Evolutionary conservation across 2,329 filamentous ascomycete genomes (phyloP).

Genomic region (Ophiosphaerella narmari): DNA sequence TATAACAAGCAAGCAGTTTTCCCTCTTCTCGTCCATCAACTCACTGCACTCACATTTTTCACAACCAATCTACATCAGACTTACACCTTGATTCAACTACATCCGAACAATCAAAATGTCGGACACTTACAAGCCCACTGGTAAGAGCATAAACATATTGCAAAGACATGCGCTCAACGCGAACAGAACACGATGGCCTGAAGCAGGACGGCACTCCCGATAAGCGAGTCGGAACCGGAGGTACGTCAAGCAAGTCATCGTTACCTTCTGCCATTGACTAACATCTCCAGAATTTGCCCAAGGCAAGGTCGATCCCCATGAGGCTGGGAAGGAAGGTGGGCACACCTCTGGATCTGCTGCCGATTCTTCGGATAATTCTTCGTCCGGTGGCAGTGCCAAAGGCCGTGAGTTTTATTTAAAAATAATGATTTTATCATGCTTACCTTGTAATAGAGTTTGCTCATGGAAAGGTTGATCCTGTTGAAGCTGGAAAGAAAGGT

Average conservation of each 20-base stretch:
- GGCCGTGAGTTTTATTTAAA: slow-evolving; percentile 1
- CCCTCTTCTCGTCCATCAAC: neutral
- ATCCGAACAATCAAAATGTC: slow-evolving; percentile 6
- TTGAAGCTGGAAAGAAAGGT: slow-evolving; percentile 18
- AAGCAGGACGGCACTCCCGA: slow-evolving; percentile 20
- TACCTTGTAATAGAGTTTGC: slow-evolving; percentile 7
- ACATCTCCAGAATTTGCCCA: slow-evolving; percentile 15
- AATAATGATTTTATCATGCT: too few species aligned
- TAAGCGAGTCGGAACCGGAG: slow-evolving; percentile 18
- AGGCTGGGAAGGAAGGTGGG: slow-evolving; percentile 19
- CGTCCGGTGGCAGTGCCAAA: slow-evolving; percentile 10
- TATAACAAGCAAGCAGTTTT: slow-evolving; percentile 7
- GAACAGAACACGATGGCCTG: slow-evolving; percentile 13
- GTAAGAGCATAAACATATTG: neutral
- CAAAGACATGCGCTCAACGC: neutral
- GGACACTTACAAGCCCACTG: slow-evolving; percentile 15
- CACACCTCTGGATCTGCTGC: slow-evolving; percentile 9
- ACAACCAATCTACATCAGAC: neutral
- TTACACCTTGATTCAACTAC: neutral
- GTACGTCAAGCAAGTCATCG: neutral
- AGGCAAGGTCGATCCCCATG: slow-evolving; percentile 19
- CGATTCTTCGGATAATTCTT: slow-evolving; percentile 2
- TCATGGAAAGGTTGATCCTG: slow-evolving; percentile 14
- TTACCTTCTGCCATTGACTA: neutral
- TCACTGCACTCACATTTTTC: neutral